Evolutionary conservation across 371 early-diverging fungal genomes (phyloP), one percentile per base, ranked within the genome.

Genomic region (Coemansia sp.): DNA sequence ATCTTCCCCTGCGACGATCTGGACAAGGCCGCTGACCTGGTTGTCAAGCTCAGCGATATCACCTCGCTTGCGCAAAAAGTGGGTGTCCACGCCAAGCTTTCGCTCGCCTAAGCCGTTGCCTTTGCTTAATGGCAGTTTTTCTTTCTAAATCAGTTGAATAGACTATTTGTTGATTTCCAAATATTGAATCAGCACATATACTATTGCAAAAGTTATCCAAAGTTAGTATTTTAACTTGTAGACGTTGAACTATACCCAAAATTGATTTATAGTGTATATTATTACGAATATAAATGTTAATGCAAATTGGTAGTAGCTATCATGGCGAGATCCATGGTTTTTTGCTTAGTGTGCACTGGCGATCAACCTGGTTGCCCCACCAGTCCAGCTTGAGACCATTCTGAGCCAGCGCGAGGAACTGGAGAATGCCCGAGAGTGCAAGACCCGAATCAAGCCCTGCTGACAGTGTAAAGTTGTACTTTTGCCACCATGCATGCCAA

Each of bases 1-100:
- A 96, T 97, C 83, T 91, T 92, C 82, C 86, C 96, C 63, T 85
- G 88, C 65, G 97, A 99, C 76, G 95, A 96, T 78, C 85, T 99
- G 70, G 97, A 96, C 79, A 86, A 90, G 71, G 99, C 99, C 57
- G 98, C 99, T 49, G 85, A 85, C 68, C 94, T 93, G 86, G 93
- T 92, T 57, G 99, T 99, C 68, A 87, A 91, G 81, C 87, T 97
- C 82, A 88, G 90, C 81, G 88, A 94, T 58, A 79, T 76, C 11
- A 76, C 77, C 53, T 58, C 77, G n/a, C 77, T 76, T 41, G 78
- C 78, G 17, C 77, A 78, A 28, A 66, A 78, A 60, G 77, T 28
- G n/a, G 78, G 77, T 23, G 36, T 78, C 57, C 63, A 65, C 36
- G 78, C 75, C 70, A 65, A 70, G 66, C 78, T 78, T n/a, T 76